Conservation (phyloP, 129 eudicot species). For the Smallanthus sonchifolius region DNA sequence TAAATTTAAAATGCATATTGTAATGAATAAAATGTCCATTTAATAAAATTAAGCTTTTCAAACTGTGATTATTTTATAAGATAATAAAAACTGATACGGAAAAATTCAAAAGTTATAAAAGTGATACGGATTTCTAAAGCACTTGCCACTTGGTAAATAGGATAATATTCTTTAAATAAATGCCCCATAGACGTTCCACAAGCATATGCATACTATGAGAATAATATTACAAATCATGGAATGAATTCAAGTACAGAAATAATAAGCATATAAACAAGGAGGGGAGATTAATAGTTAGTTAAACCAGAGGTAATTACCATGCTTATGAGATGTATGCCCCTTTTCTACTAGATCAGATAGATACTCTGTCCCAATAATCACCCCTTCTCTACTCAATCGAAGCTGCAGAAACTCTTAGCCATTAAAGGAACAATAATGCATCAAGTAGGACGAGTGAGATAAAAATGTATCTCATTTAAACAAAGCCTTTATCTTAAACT, state of each 20-base stretch:
- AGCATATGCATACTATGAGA: constrained; percentile 3
- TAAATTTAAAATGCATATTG: not conserved
- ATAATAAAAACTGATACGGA: not conserved
- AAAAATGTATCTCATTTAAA: not conserved
- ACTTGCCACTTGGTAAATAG: not conserved
- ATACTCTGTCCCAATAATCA: constrained; percentile 85
- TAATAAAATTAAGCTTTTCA: not conserved
- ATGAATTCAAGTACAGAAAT: constrained; percentile 1
- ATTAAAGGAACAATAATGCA: constrained; percentile 15
- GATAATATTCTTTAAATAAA: not conserved
- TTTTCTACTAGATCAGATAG: constrained; percentile 92
- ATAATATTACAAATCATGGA: constrained; percentile 2
- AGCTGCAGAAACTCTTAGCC: constrained; percentile 56
- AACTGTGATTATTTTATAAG: too few relatives aligned
- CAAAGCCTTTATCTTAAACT: constrained; percentile 10
- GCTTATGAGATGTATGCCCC: constrained; percentile 65
- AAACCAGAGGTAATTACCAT: constrained; percentile 44
- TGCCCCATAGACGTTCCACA: not conserved
- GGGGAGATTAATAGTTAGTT: not conserved
- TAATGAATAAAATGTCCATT: too few relatives aligned
- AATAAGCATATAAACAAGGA: not conserved
- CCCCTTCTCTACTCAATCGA: constrained; percentile 68
- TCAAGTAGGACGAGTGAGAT: constrained; percentile 10
- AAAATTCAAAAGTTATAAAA: not conserved
- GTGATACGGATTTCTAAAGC: not conserved